Evolutionary conservation across 352 stramenopile species (phyloP).

Genomic region (Phytophthora multivora): DNA sequence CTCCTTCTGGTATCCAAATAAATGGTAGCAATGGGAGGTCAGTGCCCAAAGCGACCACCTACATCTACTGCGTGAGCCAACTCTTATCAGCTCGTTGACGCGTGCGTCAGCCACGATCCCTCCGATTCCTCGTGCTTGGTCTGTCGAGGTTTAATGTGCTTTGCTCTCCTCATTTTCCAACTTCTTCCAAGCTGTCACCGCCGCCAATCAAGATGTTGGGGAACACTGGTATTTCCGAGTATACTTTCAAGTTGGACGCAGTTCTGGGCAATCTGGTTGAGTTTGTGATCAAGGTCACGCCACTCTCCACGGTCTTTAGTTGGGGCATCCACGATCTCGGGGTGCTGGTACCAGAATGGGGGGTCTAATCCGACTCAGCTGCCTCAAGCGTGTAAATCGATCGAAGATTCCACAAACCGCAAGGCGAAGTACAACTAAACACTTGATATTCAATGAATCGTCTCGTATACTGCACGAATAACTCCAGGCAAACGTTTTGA

Average conservation of each 20-base stretch:
- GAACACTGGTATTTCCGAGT: not conserved
- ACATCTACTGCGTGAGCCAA: not conserved
- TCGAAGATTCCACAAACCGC: not conserved
- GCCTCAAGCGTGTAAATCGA: not conserved
- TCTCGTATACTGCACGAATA: no score
- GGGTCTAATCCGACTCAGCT: not conserved
- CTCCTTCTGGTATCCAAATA: no score
- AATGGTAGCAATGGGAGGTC: no score
- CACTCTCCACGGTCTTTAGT: constrained; percentile 1
- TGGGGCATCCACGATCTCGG: constrained; percentile 16
- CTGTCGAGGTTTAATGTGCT: not conserved
- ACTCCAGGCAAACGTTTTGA: no score
- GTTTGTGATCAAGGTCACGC: not conserved
- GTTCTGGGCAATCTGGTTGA: constrained; percentile 9
- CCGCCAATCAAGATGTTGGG: not conserved
- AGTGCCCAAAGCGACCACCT: not conserved
- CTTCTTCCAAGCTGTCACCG: not conserved
- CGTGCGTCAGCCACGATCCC: not conserved
- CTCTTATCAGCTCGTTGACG: not conserved
- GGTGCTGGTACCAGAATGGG: constrained; percentile 18
- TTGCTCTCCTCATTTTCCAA: not conserved
- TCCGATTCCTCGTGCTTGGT: not conserved
- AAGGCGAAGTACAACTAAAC: no score
- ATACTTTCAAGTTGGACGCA: constrained; percentile 4
- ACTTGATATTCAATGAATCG: no score